Evolutionary conservation across 2,329 filamentous ascomycete species (phyloP).

Genomic region (Cyanodermella asteris): DNA sequence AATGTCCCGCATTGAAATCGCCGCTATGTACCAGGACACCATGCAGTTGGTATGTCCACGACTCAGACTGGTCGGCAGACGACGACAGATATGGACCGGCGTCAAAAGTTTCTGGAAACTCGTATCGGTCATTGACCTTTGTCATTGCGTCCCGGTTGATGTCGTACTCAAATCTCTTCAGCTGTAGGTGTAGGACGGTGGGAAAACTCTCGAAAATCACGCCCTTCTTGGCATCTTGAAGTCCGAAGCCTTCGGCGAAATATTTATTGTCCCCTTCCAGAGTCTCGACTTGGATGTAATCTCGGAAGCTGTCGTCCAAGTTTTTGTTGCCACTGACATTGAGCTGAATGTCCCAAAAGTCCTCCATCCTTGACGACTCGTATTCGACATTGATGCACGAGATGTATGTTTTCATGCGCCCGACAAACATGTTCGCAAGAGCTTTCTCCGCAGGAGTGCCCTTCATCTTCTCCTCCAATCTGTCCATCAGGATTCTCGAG

Average conservation of each 20-base stretch:
- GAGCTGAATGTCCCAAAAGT: constrained; percentile 97
- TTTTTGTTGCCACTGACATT: constrained; percentile 91
- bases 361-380: constrained; percentile 84
- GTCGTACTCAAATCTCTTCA: constrained; percentile 97
- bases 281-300: constrained; percentile 91
- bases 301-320: constrained; percentile 79
- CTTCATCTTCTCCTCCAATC: constrained; percentile 95
- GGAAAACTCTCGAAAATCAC: constrained; percentile 95
- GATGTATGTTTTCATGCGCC: constrained; percentile 97
- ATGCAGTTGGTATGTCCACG: constrained; percentile 82
- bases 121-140: constrained; percentile 90
- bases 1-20: constrained; percentile 90
- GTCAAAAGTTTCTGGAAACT: constrained; percentile 68
- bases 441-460: constrained; percentile 79
- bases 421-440: constrained; percentile 76
- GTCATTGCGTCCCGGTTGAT: constrained; percentile 92
- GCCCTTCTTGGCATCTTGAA: constrained; percentile 93
- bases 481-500: constrained; percentile 90
- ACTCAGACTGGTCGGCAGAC: constrained; percentile 65
- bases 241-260: constrained; percentile 69
- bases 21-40: constrained; percentile 92
- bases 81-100: constrained; percentile 71
- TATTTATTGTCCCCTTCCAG: constrained; percentile 98
- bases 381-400: constrained; percentile 97
- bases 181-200: constrained; percentile 77